Conservation (phyloP, 225 moss, liverwort and hornwort species). For the Sphagnum tenellum region DNA sequence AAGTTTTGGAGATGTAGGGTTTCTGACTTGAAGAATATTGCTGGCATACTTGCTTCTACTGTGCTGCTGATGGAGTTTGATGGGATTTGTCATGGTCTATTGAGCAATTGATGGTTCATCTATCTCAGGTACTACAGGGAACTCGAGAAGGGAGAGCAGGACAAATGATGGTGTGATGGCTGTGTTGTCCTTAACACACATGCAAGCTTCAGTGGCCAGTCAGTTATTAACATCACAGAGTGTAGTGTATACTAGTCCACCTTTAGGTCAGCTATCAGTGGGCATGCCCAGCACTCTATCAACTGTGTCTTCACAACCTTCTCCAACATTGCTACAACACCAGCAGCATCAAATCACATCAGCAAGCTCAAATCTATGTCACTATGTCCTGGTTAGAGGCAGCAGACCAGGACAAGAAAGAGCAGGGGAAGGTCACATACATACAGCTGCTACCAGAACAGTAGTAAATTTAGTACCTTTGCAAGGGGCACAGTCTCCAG, state of each 20-base stretch:
- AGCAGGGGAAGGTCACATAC: conserved; percentile 25
- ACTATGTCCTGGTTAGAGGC: conserved; percentile 29
- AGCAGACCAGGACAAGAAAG: conserved; percentile 24
- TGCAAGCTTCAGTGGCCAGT: too few relatives aligned
- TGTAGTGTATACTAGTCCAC: conserved; percentile 4
- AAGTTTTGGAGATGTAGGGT: too few relatives aligned
- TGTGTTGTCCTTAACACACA: too few relatives aligned
- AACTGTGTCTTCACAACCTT: conserved; percentile 15
- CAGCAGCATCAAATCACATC: conserved; percentile 16
- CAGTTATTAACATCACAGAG: background rate
- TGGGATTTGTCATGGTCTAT: too few relatives aligned
- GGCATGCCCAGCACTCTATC: conserved; percentile 16
- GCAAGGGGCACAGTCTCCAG: conserved; percentile 21
- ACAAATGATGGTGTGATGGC: too few relatives aligned
- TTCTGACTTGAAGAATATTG: too few relatives aligned
- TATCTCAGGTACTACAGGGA: too few relatives aligned
- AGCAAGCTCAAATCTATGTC: conserved; percentile 15
- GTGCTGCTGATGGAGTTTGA: too few relatives aligned
- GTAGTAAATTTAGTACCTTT: conserved; percentile 41
- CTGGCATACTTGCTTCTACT: too few relatives aligned
- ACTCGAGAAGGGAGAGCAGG: too few relatives aligned
- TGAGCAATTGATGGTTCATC: too few relatives aligned
- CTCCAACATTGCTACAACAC: conserved; percentile 10
- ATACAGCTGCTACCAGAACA: conserved; percentile 35
- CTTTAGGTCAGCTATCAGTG: conserved; percentile 13